phyloP scores from a whole-genome alignment of 2,329 filamentous ascomycete genomes.

The Phialocephala sp. region DNA sequence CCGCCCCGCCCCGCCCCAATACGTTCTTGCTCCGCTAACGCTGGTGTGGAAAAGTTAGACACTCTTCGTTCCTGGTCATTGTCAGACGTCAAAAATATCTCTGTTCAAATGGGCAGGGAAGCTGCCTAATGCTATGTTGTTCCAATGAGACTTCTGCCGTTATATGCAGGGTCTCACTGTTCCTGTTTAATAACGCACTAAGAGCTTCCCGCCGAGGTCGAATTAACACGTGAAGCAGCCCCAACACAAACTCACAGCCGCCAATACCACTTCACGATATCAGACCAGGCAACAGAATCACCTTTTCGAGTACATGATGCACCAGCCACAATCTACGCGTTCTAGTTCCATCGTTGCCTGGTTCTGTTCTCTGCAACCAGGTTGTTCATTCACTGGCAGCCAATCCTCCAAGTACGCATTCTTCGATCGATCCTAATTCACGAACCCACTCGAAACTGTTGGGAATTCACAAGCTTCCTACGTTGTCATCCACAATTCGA shows the following conservation, averaged over 20 bases:
- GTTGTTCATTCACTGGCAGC: neutral
- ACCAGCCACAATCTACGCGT: neutral
- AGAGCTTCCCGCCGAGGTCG: neutral
- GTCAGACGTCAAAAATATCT: neutral
- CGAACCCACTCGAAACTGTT: slow-evolving; percentile 6
- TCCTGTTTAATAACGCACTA: neutral
- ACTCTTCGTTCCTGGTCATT: neutral
- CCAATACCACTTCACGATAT: neutral
- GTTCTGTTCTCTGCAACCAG: neutral
- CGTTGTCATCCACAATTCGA: neutral
- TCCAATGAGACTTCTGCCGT: slow-evolving; percentile 2
- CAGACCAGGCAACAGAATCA: neutral
- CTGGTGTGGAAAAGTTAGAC: neutral
- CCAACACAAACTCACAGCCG: neutral
- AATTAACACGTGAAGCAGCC: slow-evolving; percentile 1
- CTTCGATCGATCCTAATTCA: neutral
- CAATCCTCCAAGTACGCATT: neutral
- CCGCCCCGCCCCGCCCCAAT: neutral
- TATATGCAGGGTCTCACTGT: slow-evolving; percentile 2
- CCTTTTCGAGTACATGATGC: neutral
- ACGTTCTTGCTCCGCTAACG: neutral
- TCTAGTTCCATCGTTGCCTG: neutral
- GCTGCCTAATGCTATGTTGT: neutral
- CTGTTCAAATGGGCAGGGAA: neutral
- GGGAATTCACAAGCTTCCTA: slow-evolving; percentile 5